Percentiles rank a stretch among this genome's conserved stretches.
phyloP scores from a whole-genome alignment of 2,329 filamentous ascomycete species.

The Stemphylium beticola region DNA sequence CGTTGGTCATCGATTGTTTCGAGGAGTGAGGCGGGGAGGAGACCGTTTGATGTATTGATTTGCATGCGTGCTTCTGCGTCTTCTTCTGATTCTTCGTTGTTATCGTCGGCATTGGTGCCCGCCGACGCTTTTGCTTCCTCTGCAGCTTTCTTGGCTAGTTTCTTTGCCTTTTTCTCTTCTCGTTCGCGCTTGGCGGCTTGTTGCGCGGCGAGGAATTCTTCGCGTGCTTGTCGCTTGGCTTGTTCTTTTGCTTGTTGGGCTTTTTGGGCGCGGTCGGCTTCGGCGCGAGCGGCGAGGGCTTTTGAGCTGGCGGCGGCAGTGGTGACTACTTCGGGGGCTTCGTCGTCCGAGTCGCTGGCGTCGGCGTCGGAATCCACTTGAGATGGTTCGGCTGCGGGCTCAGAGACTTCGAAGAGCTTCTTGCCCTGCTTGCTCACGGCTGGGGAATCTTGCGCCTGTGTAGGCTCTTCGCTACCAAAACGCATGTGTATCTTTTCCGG shows the following conservation, averaged over 20 bases:
- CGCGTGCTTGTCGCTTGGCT: conserved; percentile 36
- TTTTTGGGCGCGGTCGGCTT: conserved; percentile 37
- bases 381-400: neutral
- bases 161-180: conserved; percentile 39
- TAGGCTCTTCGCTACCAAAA: conserved; percentile 46
- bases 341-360: conserved; percentile 46
- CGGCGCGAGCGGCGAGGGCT: conserved; percentile 35
- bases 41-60: conserved; percentile 52
- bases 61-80: conserved; percentile 7
- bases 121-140: conserved; percentile 18
- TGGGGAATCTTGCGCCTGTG: conserved; percentile 5
- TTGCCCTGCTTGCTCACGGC: conserved; percentile 19
- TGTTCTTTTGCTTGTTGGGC: conserved; percentile 38
- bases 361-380: conserved; percentile 30
- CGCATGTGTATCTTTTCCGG: conserved; percentile 36
- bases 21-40: conserved; percentile 60
- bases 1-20: conserved; percentile 53
- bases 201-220: conserved; percentile 41
- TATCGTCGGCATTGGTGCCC: neutral
- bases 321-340: conserved; percentile 48
- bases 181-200: conserved; percentile 42
- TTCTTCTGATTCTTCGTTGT: conserved; percentile 10
- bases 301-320: conserved; percentile 38
- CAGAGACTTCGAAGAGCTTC: conserved; percentile 21
- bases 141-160: conserved; percentile 27